These are phyloP conservation scores for Lasiodiplodia gonubiensis DNA, from an alignment of 2,329 filamentous ascomycete genomes.

Conservation along the genomic window DNA sequence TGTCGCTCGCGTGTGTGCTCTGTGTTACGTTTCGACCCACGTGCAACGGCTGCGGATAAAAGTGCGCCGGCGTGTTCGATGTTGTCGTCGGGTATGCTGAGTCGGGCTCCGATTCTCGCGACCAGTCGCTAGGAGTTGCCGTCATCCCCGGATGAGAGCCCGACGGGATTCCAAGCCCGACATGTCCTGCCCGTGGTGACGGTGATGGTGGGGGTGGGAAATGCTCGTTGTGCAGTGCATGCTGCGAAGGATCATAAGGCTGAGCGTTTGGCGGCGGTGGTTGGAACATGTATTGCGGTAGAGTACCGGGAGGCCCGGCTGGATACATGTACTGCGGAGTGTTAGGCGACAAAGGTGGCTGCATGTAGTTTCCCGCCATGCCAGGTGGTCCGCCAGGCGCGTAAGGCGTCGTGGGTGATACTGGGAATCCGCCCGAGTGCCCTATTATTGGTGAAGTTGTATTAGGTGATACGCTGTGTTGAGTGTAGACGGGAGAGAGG, in stretches of 20 bases:
- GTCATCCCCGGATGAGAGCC: conserved; percentile 30
- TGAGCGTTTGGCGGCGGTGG: conserved; percentile 32
- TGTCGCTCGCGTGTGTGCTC: conserved; percentile 16
- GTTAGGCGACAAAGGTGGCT: conserved; percentile 20
- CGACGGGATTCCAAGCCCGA: conserved; percentile 25
- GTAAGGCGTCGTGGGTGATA: conserved; percentile 23
- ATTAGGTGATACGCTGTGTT: conserved; percentile 29
- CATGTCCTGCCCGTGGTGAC: conserved; percentile 26
- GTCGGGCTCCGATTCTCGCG: conserved; percentile 28
- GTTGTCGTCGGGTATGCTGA: conserved; percentile 32
- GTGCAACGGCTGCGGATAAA: conserved; percentile 40
- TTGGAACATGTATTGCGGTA: conserved; percentile 32
- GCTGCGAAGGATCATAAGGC: conserved; percentile 35
- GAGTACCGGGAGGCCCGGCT: conserved; percentile 26
- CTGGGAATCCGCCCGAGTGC: conserved; percentile 5
- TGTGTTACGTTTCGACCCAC: conserved; percentile 16
- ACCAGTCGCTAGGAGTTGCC: conserved; percentile 30
- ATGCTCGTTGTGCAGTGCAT: conserved; percentile 32
- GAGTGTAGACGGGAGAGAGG: conserved; percentile 9
- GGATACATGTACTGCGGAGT: conserved; percentile 29
- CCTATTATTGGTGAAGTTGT: conserved; percentile 10
- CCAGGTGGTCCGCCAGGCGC: conserved; percentile 12
- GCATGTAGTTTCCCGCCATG: conserved; percentile 8
- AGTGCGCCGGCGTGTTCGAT: conserved; percentile 41
- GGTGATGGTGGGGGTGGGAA: conserved; percentile 31